These are phyloP conservation scores for Trichoderma harzianum DNA, from an alignment of 2,329 filamentous ascomycete genomes.

Conservation along the genomic window DNA sequence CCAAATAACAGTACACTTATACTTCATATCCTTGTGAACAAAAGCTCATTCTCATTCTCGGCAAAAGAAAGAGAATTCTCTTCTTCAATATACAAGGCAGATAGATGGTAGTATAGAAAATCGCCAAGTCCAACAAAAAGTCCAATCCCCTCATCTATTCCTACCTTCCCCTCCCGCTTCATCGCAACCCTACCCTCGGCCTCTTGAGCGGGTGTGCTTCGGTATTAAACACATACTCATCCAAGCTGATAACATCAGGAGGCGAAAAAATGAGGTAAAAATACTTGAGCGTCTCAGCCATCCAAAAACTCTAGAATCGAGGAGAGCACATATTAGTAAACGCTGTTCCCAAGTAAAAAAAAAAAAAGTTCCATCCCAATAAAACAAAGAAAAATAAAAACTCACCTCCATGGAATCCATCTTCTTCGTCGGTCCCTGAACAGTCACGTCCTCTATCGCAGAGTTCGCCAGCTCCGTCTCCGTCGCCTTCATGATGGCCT, in stretches of 20 bases:
- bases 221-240: constrained; percentile 62
- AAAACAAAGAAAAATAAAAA: constrained; percentile 18
- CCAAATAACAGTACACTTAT: neutral
- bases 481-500: constrained; percentile 43
- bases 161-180: neutral
- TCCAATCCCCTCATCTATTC: neutral
- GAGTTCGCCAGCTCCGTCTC: constrained; percentile 47
- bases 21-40: neutral
- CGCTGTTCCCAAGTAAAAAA: neutral
- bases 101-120: neutral
- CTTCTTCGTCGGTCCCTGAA: constrained; percentile 32
- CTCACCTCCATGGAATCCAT: constrained; percentile 60
- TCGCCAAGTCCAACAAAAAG: neutral
- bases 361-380: constrained; percentile 4
- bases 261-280: constrained; percentile 70
- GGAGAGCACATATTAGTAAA: constrained; percentile 12
- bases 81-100: neutral
- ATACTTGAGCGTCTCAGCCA: constrained; percentile 72
- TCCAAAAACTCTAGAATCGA: constrained; percentile 61
- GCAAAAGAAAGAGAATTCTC: neutral
- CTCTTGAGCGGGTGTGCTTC: constrained; percentile 44
- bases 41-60: neutral
- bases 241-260: constrained; percentile 60
- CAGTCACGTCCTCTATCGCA: constrained; percentile 43
- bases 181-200: neutral